Evolutionary conservation across 129 eudicot species (phyloP), one percentile per base, ranked within the genome.

Genomic region (Apium graveolens): DNA sequence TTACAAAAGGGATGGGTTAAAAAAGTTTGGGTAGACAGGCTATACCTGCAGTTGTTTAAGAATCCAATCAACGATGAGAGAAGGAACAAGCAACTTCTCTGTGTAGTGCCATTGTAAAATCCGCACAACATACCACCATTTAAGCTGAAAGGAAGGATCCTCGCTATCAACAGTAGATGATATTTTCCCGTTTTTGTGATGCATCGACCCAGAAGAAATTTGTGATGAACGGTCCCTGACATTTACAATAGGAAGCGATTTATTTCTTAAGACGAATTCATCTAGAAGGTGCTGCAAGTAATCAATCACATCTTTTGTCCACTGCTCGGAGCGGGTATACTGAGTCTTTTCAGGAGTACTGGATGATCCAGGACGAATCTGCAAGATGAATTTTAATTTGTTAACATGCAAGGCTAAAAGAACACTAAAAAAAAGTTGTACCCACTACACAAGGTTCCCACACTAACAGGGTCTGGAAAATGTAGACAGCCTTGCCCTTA

Each of bases 41-140:
- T 72, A 42, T 72, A 95, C 99, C 99, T 90, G 97, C 82, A 92
- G 85, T 63, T 92, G 99, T 60, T 84, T 89, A 79, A 96, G 87
- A 77, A 96, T 89, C 99, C 99, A 96, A 71, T 96, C 97, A 76
- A 92, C 89, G 78, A 96, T 81, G 26, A 89, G 86, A 63, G 97
- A 92, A 74, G 99, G 97, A 75, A 87, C 78, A 73, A 96, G 81
- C 78, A 96, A 83, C 74, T 92, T 94, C 79, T 96, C 95, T 4
- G 92, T 84, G 80, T 83, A 88, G 84, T 96, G 99, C 96, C 97
- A 96, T 45, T 92, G 97, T 35, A 96, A 79, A 78, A 96, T 85
- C 51, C 96, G 85, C 78, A 96, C 97, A 81, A 96, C 89, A 84
- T 96, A 96, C 96, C 99, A 90, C 99, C 99, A 96, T 80, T 96